A percentile compares a stretch with the other conserved stretches of the same genome.
phyloP scores from a whole-genome alignment of 345 rosid species.

The Hypericum androsaemum region DNA sequence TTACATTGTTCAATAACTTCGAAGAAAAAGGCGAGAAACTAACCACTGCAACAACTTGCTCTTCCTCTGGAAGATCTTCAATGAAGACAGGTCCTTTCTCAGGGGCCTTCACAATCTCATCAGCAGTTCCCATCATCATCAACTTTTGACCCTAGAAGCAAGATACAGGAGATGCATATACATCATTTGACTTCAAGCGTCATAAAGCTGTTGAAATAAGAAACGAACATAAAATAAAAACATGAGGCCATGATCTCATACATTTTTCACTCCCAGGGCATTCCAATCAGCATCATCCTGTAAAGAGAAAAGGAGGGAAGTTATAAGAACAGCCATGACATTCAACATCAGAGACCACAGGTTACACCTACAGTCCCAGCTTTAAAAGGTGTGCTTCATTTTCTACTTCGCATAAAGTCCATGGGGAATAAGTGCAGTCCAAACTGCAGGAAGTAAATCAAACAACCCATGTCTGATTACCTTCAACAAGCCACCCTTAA shows the following conservation, averaged over 20 bases:
- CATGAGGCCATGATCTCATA: slow-evolving; percentile 14
- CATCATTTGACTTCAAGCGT: slow-evolving; percentile 2
- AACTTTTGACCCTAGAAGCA: slow-evolving; percentile 67
- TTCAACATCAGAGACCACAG: slow-evolving; percentile 6
- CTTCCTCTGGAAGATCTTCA: slow-evolving; percentile 98
- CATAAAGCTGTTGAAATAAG: neutral
- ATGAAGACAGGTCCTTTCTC: slow-evolving; percentile 87
- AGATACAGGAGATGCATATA: too few relatives aligned
- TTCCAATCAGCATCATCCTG: slow-evolving; percentile 97
- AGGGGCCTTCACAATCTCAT: slow-evolving; percentile 89
- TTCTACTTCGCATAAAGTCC: neutral
- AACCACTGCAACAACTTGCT: slow-evolving; percentile 66
- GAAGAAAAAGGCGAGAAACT: neutral
- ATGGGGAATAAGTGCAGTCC: neutral
- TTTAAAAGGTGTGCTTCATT: neutral
- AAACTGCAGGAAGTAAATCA: neutral
- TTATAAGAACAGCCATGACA: slow-evolving; percentile 5
- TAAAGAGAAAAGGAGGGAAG: slow-evolving; percentile 11
- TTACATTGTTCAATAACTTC: too few relatives aligned
- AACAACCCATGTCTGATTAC: slow-evolving; percentile 24
- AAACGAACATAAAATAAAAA: neutral
- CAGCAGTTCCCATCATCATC: slow-evolving; percentile 99
- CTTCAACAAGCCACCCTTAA: slow-evolving; percentile 91
- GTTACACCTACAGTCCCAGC: too few relatives aligned
- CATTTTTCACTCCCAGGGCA: slow-evolving; percentile 70